Evolutionary conservation across 192 early-diverging fungal species (phyloP).

Genomic region (Linnemannia schmuckeri): DNA sequence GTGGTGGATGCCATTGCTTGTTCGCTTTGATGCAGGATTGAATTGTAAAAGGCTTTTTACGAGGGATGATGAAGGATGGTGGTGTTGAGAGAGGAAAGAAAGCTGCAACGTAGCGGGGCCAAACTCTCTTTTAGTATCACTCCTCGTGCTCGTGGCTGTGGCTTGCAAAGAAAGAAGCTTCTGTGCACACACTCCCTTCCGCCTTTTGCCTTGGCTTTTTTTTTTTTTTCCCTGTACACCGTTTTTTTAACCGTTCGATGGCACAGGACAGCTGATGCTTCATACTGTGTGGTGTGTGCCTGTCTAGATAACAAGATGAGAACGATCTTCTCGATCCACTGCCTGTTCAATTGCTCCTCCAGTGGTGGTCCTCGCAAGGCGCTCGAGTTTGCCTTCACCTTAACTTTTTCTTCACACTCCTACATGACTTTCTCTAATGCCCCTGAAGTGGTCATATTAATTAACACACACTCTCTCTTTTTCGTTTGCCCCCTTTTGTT

Average conservation of each 20-base stretch:
- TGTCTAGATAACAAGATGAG: too few relatives aligned
- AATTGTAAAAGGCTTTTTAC: background rate
- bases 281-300: too few relatives aligned
- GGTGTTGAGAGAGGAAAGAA: background rate
- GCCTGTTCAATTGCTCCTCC: background rate
- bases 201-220: background rate
- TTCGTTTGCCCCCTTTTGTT: background rate
- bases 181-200: background rate
- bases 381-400: background rate
- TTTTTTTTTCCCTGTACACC: background rate
- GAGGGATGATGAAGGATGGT: background rate
- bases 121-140: background rate
- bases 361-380: too few relatives aligned
- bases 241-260: background rate
- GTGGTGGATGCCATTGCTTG: background rate
- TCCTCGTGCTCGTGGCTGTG: conserved; percentile 2
- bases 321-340: too few relatives aligned
- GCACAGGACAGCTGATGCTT: too few relatives aligned
- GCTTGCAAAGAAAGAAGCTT: background rate
- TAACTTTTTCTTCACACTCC: background rate
- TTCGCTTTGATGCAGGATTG: background rate
- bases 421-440: background rate
- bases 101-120: background rate
- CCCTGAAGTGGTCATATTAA: background rate
- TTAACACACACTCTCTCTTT: conserved; percentile 5